Conservation (phyloP, 164 flowering plant species). For the Paratinospora sagittata region DNA sequence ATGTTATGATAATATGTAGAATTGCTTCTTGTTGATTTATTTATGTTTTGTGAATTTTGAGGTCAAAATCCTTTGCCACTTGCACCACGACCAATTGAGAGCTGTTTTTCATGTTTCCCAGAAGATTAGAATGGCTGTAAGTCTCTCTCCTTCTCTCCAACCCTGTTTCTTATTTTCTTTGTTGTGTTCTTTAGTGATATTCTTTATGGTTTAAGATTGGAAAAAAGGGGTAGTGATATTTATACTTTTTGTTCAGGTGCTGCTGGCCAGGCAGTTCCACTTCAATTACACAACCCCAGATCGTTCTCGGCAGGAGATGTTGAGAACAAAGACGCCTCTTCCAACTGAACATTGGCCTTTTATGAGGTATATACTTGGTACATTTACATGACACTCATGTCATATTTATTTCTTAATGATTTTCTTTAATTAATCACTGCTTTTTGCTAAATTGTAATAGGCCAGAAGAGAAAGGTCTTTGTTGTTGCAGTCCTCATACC, state of each 20-base stretch:
- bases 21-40: slow-evolving; percentile 6
- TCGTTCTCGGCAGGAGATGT: slow-evolving; percentile 79
- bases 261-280: slow-evolving; percentile 63
- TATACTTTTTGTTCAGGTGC: slow-evolving; percentile 39
- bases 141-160: slow-evolving; percentile 21
- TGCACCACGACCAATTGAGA: slow-evolving; percentile 88
- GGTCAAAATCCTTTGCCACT: slow-evolving; percentile 85
- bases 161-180: not conserved
- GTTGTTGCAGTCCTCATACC: slow-evolving; percentile 51
- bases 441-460: slow-evolving; percentile 15
- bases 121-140: slow-evolving; percentile 71
- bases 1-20: not conserved
- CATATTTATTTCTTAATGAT: not conserved
- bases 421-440: not conserved
- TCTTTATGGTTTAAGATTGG: not conserved
- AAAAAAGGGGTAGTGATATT: slow-evolving; percentile 7
- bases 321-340: slow-evolving; percentile 65
- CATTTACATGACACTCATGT: not conserved
- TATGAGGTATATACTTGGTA: slow-evolving; percentile 30
- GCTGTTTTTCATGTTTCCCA: slow-evolving; percentile 88
- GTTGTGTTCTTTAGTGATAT: not conserved
- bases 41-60: slow-evolving; percentile 20
- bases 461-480: slow-evolving; percentile 41
- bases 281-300: slow-evolving; percentile 95
- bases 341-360: slow-evolving; percentile 88